These are phyloP conservation scores for Fusarium piperis DNA, from an alignment of 2,329 filamentous ascomycete genomes.

Conservation along the genomic window DNA sequence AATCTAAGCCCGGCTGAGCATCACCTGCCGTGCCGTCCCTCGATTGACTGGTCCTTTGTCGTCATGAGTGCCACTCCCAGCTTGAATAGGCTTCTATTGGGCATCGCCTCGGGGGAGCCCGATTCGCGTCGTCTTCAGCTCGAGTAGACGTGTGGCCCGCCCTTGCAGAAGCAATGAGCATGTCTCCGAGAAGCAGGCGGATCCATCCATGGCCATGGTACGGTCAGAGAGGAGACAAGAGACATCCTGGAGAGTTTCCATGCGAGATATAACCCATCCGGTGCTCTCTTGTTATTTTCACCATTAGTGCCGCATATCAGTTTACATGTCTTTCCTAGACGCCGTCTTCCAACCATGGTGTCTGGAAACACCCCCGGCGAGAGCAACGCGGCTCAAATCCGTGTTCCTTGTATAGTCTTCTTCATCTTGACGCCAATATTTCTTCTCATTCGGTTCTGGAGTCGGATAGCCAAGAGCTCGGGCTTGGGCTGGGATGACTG, in stretches of 20 bases:
- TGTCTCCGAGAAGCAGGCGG: neutral
- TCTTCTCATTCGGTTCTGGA: conserved; percentile 52
- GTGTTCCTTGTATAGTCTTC: conserved; percentile 54
- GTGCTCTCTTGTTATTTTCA: neutral
- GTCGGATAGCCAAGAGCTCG: conserved; percentile 49
- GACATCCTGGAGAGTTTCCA: neutral
- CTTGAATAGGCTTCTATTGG: neutral
- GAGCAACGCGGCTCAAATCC: conserved; percentile 52
- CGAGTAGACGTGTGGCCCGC: neutral
- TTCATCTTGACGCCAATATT: conserved; percentile 55
- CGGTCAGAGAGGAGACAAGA: neutral
- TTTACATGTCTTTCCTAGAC: neutral
- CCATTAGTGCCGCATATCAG: neutral
- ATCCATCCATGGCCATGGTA: neutral
- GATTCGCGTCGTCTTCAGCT: conserved; percentile 3
- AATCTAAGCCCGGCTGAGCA: neutral
- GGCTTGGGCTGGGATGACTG: conserved; percentile 55
- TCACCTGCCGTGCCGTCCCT: neutral
- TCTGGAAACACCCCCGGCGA: conserved; percentile 45
- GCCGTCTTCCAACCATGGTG: conserved; percentile 30
- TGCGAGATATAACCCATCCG: neutral
- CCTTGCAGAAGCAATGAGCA: conserved; percentile 22
- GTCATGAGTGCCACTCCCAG: neutral
- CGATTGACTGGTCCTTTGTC: neutral
- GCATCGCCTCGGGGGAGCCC: neutral